These are phyloP conservation scores for Phytophthora constricta DNA, from an alignment of 352 stramenopile genomes.

Conservation along the genomic window DNA sequence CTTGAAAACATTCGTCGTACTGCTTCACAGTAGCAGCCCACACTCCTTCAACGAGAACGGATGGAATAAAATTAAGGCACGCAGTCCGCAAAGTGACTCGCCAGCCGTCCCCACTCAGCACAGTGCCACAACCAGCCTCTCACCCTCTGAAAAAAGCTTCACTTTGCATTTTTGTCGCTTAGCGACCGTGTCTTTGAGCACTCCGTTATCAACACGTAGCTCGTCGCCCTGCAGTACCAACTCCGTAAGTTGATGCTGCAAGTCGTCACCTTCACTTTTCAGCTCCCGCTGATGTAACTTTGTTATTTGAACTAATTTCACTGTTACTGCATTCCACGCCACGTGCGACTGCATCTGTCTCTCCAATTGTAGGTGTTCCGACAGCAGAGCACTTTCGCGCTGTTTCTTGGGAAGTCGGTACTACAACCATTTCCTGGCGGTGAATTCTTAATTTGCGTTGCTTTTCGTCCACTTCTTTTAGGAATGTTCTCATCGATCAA, in stretches of 20 bases:
- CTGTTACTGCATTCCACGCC: no score
- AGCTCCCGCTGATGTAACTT: no score
- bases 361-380: slow-evolving; percentile 7
- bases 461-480: slow-evolving; percentile 5
- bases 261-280: no score
- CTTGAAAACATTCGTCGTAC: slow-evolving; percentile 22
- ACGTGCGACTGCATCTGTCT: background rate
- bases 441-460: slow-evolving; percentile 21
- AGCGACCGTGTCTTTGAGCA: slow-evolving; percentile 23
- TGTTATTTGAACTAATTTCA: no score
- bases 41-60: slow-evolving; percentile 26
- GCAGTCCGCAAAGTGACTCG: slow-evolving; percentile 22
- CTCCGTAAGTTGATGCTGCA: slow-evolving; percentile 2
- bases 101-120: background rate
- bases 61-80: slow-evolving; percentile 38
- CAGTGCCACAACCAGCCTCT: background rate
- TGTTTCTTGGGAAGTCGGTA: slow-evolving; percentile 19
- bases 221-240: slow-evolving; percentile 32
- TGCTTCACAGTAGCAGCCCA: slow-evolving; percentile 16
- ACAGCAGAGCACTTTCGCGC: slow-evolving; percentile 3
- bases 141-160: slow-evolving; percentile 16
- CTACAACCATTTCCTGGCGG: slow-evolving; percentile 27
- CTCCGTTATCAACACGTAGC: slow-evolving; percentile 36
- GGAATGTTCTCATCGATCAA: background rate
- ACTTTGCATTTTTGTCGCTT: slow-evolving; percentile 17